A percentile compares a stretch with the other conserved stretches of the same genome.
phyloP scores from a whole-genome alignment of 768 basidiomycete genomes.

The Amanita exitialis region DNA sequence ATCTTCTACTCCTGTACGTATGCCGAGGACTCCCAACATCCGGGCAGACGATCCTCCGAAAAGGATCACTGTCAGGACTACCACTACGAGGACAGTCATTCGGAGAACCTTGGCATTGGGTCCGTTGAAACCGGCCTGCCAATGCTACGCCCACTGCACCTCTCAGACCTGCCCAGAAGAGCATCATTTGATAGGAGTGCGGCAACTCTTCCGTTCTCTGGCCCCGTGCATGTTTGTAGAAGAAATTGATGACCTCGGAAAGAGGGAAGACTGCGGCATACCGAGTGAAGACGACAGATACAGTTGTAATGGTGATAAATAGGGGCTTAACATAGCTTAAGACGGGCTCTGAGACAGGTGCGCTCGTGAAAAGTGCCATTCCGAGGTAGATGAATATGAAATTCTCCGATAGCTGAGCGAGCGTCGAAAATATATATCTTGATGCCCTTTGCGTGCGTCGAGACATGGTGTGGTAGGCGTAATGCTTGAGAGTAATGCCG shows the following conservation, averaged over 20 bases:
- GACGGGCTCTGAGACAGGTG: constrained; percentile 68
- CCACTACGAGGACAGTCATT: constrained; percentile 91
- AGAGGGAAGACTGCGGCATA: constrained; percentile 95
- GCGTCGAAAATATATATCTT: constrained; percentile 91
- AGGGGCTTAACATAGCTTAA: constrained; percentile 88
- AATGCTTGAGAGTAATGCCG: constrained; percentile 98
- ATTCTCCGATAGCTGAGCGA: constrained; percentile 94
- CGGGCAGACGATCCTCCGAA: constrained; percentile 97
- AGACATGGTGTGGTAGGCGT: constrained; percentile 99
- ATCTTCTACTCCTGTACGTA: constrained; percentile 91
- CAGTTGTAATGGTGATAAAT: constrained; percentile 86
- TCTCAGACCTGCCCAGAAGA: constrained; percentile 96
- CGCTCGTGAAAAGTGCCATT: constrained; percentile 87
- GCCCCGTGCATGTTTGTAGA: constrained; percentile 75
- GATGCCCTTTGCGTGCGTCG: constrained; percentile 86
- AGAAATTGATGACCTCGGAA: constrained; percentile 89
- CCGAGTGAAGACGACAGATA: constrained; percentile 89
- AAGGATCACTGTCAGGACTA: constrained; percentile 87
- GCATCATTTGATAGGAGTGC: constrained; percentile 98
- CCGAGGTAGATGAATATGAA: constrained; percentile 99
- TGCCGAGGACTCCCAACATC: constrained; percentile 96
- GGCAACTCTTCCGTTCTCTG: constrained; percentile 87
- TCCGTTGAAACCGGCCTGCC: constrained; percentile 93
- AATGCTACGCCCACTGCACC: constrained; percentile 98
- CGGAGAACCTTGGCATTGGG: constrained; percentile 83